Conservation (phyloP, 2,329 filamentous ascomycete species). For the Colletotrichum agaves region DNA sequence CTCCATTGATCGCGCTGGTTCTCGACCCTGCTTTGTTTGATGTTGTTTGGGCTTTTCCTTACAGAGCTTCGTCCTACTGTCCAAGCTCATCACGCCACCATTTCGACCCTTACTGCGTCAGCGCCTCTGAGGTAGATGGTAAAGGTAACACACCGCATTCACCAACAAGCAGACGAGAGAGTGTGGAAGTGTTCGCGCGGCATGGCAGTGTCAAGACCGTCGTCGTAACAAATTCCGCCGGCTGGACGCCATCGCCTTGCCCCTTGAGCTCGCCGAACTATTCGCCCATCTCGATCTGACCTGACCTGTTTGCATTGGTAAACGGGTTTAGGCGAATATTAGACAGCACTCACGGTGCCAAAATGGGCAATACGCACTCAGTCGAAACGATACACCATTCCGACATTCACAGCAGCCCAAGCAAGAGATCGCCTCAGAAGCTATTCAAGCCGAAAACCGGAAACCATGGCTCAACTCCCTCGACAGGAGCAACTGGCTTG, state of each 20-base stretch:
- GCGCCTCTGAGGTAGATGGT: neutral
- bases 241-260: constrained; percentile 20
- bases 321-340: neutral
- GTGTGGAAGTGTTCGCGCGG: constrained; percentile 6
- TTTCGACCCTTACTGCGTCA: neutral
- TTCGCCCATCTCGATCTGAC: constrained; percentile 37
- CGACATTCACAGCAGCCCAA: constrained; percentile 38
- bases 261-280: constrained; percentile 8
- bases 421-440: constrained; percentile 55
- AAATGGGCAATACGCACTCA: constrained; percentile 64
- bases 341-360: constrained; percentile 38
- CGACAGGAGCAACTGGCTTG: constrained; percentile 49
- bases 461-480: constrained; percentile 46
- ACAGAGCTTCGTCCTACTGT: neutral
- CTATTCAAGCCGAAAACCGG: constrained; percentile 62
- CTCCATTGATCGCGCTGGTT: constrained; percentile 9
- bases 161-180: neutral
- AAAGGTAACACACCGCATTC: neutral
- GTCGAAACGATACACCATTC: constrained; percentile 49
- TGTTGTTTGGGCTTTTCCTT: neutral
- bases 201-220: constrained; percentile 30
- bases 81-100: constrained; percentile 20
- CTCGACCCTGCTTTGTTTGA: neutral
- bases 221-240: constrained; percentile 18
- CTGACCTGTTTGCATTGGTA: constrained; percentile 6